Evolutionary conservation across 2,329 filamentous ascomycete genomes (phyloP), one percentile per base, ranked within the genome.

Genomic region (Botrytis aclada): DNA sequence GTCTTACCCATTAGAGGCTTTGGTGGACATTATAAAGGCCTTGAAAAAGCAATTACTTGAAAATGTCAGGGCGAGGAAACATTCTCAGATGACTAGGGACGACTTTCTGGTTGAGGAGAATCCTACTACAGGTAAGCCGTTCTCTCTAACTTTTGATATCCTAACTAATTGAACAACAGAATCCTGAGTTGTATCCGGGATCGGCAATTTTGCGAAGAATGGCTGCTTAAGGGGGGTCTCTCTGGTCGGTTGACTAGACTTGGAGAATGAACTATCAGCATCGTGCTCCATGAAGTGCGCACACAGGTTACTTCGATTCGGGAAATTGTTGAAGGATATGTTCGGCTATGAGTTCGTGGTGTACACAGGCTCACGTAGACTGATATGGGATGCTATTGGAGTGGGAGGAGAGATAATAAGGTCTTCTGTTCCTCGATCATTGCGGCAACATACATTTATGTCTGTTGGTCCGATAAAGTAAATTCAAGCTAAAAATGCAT

Each of bases 21-120:
- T 51, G 43, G 10, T 4, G 2, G 63, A 66, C 2, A n/a, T 66
- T 14, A 32, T 66, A 25, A 1, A 6, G 14, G 32, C 16, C 39
- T 20, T 37, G 10, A 32, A 51, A 18, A 1, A 0, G 8, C 32
- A 51, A 34, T 6, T 65, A 12, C 63, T 43, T 37, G 22, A 1
- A 1, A 18, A n/a, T n/a, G 22, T 37, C 9, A 65, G 8, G 22
- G 22, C 32, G 4, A 37, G 12, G 32, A 37, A n/a, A 3, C 0
- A 2, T 9, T 5, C 12, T 37, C 9, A 16, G 3, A 47, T 18
- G 32, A 61, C 1, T 16, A 14, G 5, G 5, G 14, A 22, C 0
- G 20, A 25, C 2, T 65, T n/a, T 20, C 8, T 51, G 4, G 14
- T 54, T 16, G 20, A 18, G 12, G 63, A 51, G 43, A 20, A 16